Evolutionary conservation across 495 filamentous ascomycete genomes (phyloP).

Genomic region (Hyaloscypha bicolor): DNA sequence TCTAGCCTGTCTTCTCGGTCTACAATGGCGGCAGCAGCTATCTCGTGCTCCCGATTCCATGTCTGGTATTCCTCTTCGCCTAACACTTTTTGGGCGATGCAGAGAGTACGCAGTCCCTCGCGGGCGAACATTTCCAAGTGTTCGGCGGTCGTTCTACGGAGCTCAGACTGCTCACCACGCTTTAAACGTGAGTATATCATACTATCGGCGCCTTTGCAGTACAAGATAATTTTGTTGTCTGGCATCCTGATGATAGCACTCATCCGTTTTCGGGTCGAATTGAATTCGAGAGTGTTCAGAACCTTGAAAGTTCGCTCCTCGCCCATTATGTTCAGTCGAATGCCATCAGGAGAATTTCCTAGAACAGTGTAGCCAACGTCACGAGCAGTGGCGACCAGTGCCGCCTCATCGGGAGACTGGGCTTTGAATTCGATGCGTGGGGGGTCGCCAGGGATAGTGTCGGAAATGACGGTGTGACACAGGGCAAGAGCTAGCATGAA

Average conservation of each 20-base stretch:
- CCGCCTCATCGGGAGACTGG: constrained; percentile 96
- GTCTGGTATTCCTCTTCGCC: constrained; percentile 82
- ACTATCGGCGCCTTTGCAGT: constrained; percentile 98
- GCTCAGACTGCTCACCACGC: constrained; percentile 80
- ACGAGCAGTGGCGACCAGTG: constrained; percentile 88
- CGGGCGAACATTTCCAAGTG: constrained; percentile 96
- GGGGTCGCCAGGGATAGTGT: constrained; percentile 82
- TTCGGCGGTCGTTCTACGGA: constrained; percentile 81
- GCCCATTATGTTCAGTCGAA: constrained; percentile 85
- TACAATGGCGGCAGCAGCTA: constrained; percentile 80
- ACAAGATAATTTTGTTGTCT: constrained; percentile 85
- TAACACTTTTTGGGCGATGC: constrained; percentile 85
- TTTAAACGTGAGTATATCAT: constrained; percentile 94
- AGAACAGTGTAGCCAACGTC: constrained; percentile 97
- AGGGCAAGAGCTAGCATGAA: constrained; percentile 97
- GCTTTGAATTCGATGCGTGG: constrained; percentile 94
- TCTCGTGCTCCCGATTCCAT: constrained; percentile 86
- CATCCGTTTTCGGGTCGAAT: constrained; percentile 96
- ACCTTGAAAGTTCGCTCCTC: constrained; percentile 82
- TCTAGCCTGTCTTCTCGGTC: constrained; percentile 95
- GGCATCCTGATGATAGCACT: constrained; percentile 98
- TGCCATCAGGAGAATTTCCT: constrained; percentile 73
- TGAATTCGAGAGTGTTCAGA: constrained; percentile 96
- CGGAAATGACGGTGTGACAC: constrained; percentile 95
- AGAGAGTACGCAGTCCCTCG: constrained; percentile 93